Evolutionary conservation across 2,329 filamentous ascomycete species (phyloP), one percentile per base, ranked within the genome.

Genomic region (Karstenula rhodostoma): DNA sequence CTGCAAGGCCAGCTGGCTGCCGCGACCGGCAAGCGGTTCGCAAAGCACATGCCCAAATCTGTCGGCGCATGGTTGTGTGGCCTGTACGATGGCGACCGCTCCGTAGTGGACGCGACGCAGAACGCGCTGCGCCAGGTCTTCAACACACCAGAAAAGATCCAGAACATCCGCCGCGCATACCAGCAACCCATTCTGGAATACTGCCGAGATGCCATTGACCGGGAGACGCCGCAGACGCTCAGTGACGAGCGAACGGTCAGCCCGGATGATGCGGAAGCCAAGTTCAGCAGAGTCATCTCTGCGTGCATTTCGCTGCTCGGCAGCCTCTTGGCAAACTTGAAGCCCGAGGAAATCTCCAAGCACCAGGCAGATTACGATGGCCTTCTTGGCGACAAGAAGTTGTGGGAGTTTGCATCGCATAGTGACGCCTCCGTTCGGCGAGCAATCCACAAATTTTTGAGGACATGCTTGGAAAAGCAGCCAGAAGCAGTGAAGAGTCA

Each of bases 51-150:
- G 63, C 88, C 92, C 13, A 88, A 86, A 61, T 83, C 96, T 37
- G 89, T 96, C 48, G 93, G 91, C 10, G 85, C 92, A n/a, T 99
- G 96, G 95, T 85, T 98, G 13, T 91, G 92, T 8, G 95, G 94
- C 0, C 86, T 90, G 1, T 96, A 93, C 73, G 95, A 99, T 76
- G 90, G 87, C 66, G 94, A 99, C 73, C 88, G 89, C 57, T 84
- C 85, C 19, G 93, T 93, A 15, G 84, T 90, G 8, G 87, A 89
- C 59, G 88, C 92, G n/a, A 93, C 94, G 1, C 85, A 86, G 60
- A 89, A 94, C 48, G 91, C 94, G 0, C 82, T 97, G 19, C 85
- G 86, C 0, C 86, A 85, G 2, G 91, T 97, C 43, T 90, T 98
- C 57, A 86, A 86, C 22, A 93, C 90, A 0, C 86, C 91, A 19